These are phyloP conservation scores for Trypanosoma grayi DNA, from an alignment of 208 protist species.

Conservation along the genomic window DNA sequence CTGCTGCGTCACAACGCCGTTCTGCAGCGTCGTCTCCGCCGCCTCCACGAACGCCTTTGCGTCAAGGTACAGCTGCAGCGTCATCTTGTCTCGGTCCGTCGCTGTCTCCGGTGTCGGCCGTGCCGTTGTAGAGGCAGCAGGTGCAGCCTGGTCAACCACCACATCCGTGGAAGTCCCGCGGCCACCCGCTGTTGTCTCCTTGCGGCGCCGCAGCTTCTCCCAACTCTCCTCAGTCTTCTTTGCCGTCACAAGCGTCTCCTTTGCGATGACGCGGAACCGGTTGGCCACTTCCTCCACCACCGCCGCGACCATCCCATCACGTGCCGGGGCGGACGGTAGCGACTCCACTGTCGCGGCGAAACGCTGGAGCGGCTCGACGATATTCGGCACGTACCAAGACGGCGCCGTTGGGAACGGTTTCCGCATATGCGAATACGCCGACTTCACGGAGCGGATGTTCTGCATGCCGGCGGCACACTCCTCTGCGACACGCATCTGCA, in stretches of 20 bases:
- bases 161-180: background rate
- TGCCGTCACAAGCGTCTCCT: conserved; percentile 73
- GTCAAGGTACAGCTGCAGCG: conserved; percentile 81
- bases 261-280: conserved; percentile 51
- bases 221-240: conserved; percentile 88
- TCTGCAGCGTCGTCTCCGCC: conserved; percentile 12
- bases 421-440: conserved; percentile 66
- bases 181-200: conserved; percentile 31
- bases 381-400: conserved; percentile 70
- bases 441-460: conserved; percentile 71
- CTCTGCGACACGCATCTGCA: conserved; percentile 40
- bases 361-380: conserved; percentile 51
- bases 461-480: conserved; percentile 47
- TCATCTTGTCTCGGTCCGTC: conserved; percentile 88
- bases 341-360: conserved; percentile 22
- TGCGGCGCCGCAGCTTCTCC: conserved; percentile 82
- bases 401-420: conserved; percentile 58
- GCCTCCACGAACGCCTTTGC: conserved; percentile 41
- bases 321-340: background rate
- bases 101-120: conserved; percentile 52
- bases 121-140: background rate
- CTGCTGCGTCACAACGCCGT: conserved; percentile 11
- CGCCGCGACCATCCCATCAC: background rate
- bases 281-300: conserved; percentile 28
- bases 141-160: background rate